These are phyloP conservation scores for Penium margaritaceum DNA, from an alignment of 139 green algal species.

Conservation along the genomic window DNA sequence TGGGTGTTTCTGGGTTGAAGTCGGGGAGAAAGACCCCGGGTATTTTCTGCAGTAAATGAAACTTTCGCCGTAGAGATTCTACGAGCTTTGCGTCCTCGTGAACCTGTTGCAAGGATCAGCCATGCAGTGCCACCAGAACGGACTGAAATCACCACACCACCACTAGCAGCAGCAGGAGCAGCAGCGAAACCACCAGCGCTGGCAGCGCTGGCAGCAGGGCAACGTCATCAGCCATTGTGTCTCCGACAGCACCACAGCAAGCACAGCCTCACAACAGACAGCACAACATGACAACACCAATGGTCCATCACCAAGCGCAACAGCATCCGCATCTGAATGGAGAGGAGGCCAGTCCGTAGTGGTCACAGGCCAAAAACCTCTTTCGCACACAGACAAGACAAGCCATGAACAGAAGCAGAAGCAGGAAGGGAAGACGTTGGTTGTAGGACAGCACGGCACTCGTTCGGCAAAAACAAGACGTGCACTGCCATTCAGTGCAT, in stretches of 20 bases:
- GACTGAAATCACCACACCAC: too few relatives aligned
- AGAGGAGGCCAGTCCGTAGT: too few relatives aligned
- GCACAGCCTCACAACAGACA: not conserved
- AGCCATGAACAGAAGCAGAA: too few relatives aligned
- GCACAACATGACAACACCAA: not conserved
- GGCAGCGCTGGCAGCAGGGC: not conserved
- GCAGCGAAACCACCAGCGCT: too few relatives aligned
- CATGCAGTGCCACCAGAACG: not conserved
- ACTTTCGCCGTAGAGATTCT: not conserved
- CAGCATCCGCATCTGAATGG: too few relatives aligned
- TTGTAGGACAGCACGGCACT: not conserved
- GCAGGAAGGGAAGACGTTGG: too few relatives aligned
- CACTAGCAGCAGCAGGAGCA: too few relatives aligned
- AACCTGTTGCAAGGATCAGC: not conserved
- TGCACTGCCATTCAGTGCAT: not conserved
- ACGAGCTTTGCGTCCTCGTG: constrained; percentile 5
- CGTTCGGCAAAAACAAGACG: not conserved
- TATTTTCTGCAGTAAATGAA: constrained; percentile 25
- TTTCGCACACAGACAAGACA: too few relatives aligned
- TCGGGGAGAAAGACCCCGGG: constrained; percentile 30
- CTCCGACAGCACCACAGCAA: not conserved
- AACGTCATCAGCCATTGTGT: not conserved
- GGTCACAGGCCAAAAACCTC: too few relatives aligned
- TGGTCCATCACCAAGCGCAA: too few relatives aligned
- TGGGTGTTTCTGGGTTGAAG: constrained; percentile 15